Evolutionary conservation across 2,329 filamentous ascomycete species (phyloP), one percentile per base, ranked within the genome.

Genomic region (Seiridium unicorne): DNA sequence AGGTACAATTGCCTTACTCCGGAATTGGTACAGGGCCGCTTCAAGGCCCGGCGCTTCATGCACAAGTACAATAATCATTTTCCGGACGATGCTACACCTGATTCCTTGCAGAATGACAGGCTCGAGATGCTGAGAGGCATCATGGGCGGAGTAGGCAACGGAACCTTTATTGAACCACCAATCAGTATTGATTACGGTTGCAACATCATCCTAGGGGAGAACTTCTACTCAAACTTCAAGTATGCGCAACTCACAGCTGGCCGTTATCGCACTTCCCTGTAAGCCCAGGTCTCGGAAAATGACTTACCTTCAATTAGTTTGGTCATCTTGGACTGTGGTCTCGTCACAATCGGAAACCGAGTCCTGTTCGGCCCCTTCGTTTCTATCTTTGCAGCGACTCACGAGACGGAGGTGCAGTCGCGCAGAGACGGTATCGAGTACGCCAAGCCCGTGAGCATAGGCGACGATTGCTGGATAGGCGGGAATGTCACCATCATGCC

Each of bases 321-420:
- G 59, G 85, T 86, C 2, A 88, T 93, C 61, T 77, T 93, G 11
- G 91, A 94, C 70, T 92, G 87, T n/a, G 89, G 86, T 64, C 77
- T 85, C 2, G 87, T 93, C 46, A 77, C 73, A 3, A 89, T 93
- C 51, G 91, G 91, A 0, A 81, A 88, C 34, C 83, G 90, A 35
- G 90, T 90, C 1, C 75, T 91, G 64, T 81, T 93, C 58, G 91
- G 89, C 0, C 89, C 91, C 0, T 88, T 87, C 66, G 89, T 93
- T 0, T 84, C 79, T 55, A 83, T 95, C 59, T 91, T 86, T 69
- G 84, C 86, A 2, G 91, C 85, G 1, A 89, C 86, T 0, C 91
- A 95, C 71, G 89, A 91, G 54, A 78, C 89, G 0, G 89, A 89
- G 65, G 77, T 83, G 0, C 75, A 77, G 57, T 79, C 76, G 2